These are phyloP conservation scores for Nemania sp. DNA, from an alignment of 2,329 filamentous ascomycete species.

Conservation along the genomic window DNA sequence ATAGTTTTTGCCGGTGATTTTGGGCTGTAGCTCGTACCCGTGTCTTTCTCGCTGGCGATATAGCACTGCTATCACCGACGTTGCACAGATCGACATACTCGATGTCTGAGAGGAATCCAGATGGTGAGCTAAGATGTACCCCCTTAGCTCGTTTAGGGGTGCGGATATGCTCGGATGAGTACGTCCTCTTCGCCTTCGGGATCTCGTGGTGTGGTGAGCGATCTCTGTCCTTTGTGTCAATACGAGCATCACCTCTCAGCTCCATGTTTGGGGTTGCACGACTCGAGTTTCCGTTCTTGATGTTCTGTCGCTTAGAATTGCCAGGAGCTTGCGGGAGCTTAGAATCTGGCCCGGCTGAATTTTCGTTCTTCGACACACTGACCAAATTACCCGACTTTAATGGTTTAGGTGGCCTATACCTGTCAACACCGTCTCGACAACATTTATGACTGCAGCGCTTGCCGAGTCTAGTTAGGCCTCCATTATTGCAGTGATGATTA, in stretches of 20 bases:
- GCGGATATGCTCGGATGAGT: background rate
- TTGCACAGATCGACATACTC: conserved; percentile 38
- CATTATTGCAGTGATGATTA: conserved; percentile 66
- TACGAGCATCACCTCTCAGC: background rate
- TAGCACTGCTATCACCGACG: conserved; percentile 19
- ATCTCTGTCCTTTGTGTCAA: background rate
- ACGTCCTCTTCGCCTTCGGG: conserved; percentile 7
- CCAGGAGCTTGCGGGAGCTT: background rate
- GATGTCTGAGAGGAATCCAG: conserved; percentile 25
- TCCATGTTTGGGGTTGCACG: background rate
- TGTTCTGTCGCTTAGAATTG: background rate
- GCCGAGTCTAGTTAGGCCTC: conserved; percentile 44
- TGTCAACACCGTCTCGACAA: conserved; percentile 72
- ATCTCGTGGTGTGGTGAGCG: background rate
- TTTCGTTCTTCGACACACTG: conserved; percentile 29
- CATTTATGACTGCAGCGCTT: conserved; percentile 70
- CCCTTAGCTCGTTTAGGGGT: conserved; percentile 15
- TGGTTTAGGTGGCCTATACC: conserved; percentile 54
- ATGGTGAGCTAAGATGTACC: background rate
- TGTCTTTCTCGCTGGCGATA: background rate
- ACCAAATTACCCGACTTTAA: conserved; percentile 29
- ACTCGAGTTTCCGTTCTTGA: background rate
- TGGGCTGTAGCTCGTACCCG: background rate
- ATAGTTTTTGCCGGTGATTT: conserved; percentile 14
- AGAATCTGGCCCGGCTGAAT: background rate